phyloP scores from a whole-genome alignment of 176 grass and related monocot genomes.

The Echinochloa phyllopogon region DNA sequence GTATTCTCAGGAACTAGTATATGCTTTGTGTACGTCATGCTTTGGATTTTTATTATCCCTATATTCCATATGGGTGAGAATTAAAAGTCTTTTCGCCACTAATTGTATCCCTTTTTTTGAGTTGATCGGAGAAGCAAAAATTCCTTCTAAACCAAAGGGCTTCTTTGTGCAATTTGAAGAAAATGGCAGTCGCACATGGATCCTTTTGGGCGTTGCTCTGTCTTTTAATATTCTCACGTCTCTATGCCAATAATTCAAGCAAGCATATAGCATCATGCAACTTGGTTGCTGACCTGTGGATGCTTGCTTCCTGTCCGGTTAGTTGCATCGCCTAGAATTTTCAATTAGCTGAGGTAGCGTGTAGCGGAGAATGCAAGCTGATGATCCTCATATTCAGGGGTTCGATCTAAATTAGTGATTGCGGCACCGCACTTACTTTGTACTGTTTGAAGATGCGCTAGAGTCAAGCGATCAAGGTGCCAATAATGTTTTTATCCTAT shows the following conservation, averaged over 20 bases:
- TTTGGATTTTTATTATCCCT: not conserved
- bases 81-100: not conserved
- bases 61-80: not conserved
- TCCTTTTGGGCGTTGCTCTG: not conserved
- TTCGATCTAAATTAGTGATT: not conserved
- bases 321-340: not conserved
- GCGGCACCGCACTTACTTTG: not conserved
- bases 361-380: not conserved
- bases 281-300: conserved; percentile 5
- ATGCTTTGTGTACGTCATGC: not conserved
- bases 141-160: not conserved
- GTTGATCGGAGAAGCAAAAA: not conserved
- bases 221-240: conserved; percentile 20
- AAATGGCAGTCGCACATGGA: not conserved
- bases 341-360: not conserved
- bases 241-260: conserved; percentile 10
- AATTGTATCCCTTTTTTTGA: not conserved
- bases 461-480: not conserved
- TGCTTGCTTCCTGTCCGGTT: conserved; percentile 22
- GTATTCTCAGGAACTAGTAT: not conserved
- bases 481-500: not conserved
- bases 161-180: not conserved
- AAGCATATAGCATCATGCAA: not conserved
- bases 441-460: not conserved
- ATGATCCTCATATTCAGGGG: not conserved